Base-by-base conservation (phyloP, 129 eudicot species). In the Centaurea solstitialis region DNA sequence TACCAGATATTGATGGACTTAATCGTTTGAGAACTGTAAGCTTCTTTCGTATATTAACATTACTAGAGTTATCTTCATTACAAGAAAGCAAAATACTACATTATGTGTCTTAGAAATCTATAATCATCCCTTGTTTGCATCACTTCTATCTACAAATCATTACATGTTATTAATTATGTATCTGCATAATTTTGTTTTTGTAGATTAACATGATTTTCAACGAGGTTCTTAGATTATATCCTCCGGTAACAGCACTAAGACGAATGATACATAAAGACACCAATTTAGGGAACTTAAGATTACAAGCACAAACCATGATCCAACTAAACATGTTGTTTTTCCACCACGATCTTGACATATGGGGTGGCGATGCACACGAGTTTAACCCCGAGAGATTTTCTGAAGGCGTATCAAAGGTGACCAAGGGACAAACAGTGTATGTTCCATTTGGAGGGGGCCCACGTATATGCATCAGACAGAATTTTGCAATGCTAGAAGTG, bases 191-290 rank as follows among this genome's bases (percentile, higher is more conserved):
- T n/a, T 5, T 1, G 65, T 57, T 57, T 57, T 57, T 57, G 9
- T 40, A 81, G 85, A 74, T 81, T 57, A 74, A 21, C 15, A 81
- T 81, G 85, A 81, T 81, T 62, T 47, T 81, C 15, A 26, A 81
- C 53, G 85, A 81, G 80, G 85, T 81, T 26, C 53, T 81, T 41
- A 74, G 85, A 53, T 33, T 81, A 74, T 81, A 74, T 39, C 74
- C 85, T 0, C 70, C 85, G 6, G 80, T 12, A 75, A 15, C 13
- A 38, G 53, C 57, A 59, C 47, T 81, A 10, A 17, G 33, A 4
- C 73, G 85, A 22, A 47, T 64, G 18, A 67, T 72, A 7, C 18
- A 20, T 3, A 22, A 67, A 53, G 80, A 81, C 7, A 65, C n/a
- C 9, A 65, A 17, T 4, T 45, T 81, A n/a, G 85, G 85, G 22